phyloP scores from a whole-genome alignment of 2,329 filamentous ascomycete genomes.

The Scedosporium minutisporum region DNA sequence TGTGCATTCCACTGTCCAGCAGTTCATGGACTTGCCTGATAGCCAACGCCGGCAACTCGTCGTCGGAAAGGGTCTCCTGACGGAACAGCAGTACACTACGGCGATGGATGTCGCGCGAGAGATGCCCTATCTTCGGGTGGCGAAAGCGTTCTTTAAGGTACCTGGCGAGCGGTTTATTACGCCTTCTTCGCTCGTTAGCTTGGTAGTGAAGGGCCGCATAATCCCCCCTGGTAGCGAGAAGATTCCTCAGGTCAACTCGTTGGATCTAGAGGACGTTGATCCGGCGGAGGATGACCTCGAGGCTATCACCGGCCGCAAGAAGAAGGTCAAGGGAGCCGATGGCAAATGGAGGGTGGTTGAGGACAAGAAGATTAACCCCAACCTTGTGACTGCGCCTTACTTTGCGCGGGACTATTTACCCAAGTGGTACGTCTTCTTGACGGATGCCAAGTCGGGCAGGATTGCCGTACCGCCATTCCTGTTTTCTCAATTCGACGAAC shows the following conservation, averaged over 20 bases:
- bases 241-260: slow-evolving; percentile 63
- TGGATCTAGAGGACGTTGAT: slow-evolving; percentile 83
- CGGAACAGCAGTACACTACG: slow-evolving; percentile 64
- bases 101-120: slow-evolving; percentile 71
- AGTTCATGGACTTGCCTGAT: slow-evolving; percentile 80
- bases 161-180: slow-evolving; percentile 89
- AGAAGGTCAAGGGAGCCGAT: slow-evolving; percentile 51
- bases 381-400: slow-evolving; percentile 83
- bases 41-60: slow-evolving; percentile 61
- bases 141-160: slow-evolving; percentile 97
- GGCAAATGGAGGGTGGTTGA: slow-evolving; percentile 47
- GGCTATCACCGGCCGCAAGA: slow-evolving; percentile 68
- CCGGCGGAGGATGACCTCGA: slow-evolving; percentile 88
- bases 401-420: slow-evolving; percentile 83
- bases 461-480: slow-evolving; percentile 94
- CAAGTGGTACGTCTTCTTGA: slow-evolving; percentile 88
- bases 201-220: slow-evolving; percentile 91
- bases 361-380: slow-evolving; percentile 61
- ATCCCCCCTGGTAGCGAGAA: slow-evolving; percentile 74
- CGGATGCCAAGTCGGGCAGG: slow-evolving; percentile 87
- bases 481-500: slow-evolving; percentile 88
- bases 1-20: slow-evolving; percentile 68
- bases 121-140: slow-evolving; percentile 73
- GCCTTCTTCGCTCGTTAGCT: slow-evolving; percentile 81
- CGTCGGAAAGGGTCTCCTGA: slow-evolving; percentile 61